Evolutionary conservation across 2,329 filamentous ascomycete genomes (phyloP), one percentile per base, ranked within the genome.

Genomic region (Penicillium sp.): DNA sequence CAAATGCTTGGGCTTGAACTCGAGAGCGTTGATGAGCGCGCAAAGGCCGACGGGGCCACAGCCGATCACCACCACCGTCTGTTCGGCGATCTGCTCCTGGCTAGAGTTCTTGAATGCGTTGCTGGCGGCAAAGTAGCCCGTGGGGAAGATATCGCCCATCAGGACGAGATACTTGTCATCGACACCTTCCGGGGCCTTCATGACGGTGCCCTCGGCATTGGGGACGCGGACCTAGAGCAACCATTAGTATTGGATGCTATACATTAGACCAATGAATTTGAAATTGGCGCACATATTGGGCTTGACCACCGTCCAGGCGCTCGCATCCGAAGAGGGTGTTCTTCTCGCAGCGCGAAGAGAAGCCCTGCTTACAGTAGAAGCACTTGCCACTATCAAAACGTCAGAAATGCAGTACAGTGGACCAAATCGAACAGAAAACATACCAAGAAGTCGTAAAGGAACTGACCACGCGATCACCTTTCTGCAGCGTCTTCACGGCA

Each of bases 121-220:
- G 51, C 81, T 80, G 4, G 89, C 89, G 6, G 89, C 91, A 62
- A 92, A 95, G 74, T 84, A 95, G 7, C 92, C 75, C 0, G 86
- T 90, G 1, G 91, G 91, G 71, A 94, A 95, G 63, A 96, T 95
- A 67, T 96, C 91, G 14, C 89, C 90, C 91, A 96, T 95, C 24
- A 96, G 80, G 6, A 95, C 84, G 44, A 95, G 78, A 31, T 84
- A 84, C 57, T 88, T 81, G 60, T 92, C 86, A 18, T 86, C 82
- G 51, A 95, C 87, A 8, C 80, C 82, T 1, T 82, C 71, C 0
- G 88, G 87, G 0, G 90, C 86, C 63, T 86, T 87, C 65, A 91
- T 81, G n/a, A 87, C 82, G 0, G 90, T 95, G 31, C 84, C 84
- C 64, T 95, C 90, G 10, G 91, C 91, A 48, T 87, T 76, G 0